A percentile compares a stretch with the other conserved stretches of the same genome.
Evolutionary conservation across 2,329 filamentous ascomycete species (phyloP).

Genomic region (Botrytis fragariae): DNA sequence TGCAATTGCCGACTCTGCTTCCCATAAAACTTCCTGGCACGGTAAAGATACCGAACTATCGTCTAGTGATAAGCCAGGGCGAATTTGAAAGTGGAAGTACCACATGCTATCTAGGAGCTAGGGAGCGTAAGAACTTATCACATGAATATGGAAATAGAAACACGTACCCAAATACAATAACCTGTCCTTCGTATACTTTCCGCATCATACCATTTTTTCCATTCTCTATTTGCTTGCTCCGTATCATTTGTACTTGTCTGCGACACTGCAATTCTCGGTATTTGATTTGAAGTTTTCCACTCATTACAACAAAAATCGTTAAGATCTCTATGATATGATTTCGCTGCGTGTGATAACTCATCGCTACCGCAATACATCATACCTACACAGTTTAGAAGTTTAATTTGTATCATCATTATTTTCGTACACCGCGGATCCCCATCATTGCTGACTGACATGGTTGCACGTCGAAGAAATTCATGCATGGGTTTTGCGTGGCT

Average conservation of each 20-base stretch:
- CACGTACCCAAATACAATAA: conserved; percentile 45
- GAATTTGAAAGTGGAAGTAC: neutral
- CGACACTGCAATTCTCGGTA: neutral
- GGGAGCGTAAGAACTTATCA: neutral
- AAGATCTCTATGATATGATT: neutral
- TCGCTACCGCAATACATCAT: neutral
- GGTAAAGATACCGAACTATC: neutral
- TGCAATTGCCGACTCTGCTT: neutral
- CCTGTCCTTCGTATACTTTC: conserved; percentile 42
- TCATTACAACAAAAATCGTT: neutral
- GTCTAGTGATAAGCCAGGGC: neutral
- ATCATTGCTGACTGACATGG: neutral
- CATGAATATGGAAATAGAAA: neutral
- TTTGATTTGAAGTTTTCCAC: neutral
- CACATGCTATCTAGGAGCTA: conserved; percentile 2
- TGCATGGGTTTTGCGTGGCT: conserved; percentile 29
- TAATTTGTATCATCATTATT: neutral
- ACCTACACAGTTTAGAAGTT: neutral
- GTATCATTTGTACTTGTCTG: neutral
- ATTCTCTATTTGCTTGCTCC: conserved; percentile 28
- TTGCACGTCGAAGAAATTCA: conserved; percentile 2
- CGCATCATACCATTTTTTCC: conserved; percentile 41
- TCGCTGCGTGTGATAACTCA: neutral
- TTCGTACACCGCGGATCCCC: neutral
- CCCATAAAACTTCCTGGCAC: neutral